Evolutionary conservation across 208 protist genomes (phyloP).

Genomic region (Leishmania amazonensis): DNA sequence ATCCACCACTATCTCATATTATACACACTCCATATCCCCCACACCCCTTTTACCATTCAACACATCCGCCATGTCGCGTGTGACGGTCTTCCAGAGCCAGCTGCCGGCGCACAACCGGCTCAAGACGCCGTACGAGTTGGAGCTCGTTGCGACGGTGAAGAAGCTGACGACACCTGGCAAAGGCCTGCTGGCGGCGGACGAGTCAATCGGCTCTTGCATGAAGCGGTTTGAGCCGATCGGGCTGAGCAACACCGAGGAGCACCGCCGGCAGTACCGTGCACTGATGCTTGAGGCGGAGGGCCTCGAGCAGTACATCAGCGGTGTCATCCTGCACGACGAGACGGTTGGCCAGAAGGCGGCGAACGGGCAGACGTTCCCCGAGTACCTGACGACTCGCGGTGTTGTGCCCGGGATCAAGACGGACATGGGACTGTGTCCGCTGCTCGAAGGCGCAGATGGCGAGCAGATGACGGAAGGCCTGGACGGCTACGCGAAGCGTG

Average conservation of each 20-base stretch:
- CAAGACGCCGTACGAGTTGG: constrained; percentile 77
- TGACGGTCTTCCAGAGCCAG: constrained; percentile 79
- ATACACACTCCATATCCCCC: not conserved
- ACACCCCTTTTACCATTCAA: not conserved
- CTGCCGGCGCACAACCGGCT: constrained; percentile 83
- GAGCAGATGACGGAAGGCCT: constrained; percentile 97
- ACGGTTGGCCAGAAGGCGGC: constrained; percentile 94
- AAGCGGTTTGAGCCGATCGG: constrained; percentile 95
- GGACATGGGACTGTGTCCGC: constrained; percentile 88
- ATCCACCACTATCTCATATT: not conserved
- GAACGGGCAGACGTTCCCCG: constrained; percentile 89
- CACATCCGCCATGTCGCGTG: constrained; percentile 59
- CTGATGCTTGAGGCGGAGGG: constrained; percentile 75
- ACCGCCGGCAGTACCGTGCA: constrained; percentile 95
- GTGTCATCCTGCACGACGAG: constrained; percentile 98
- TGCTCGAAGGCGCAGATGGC: constrained; percentile 85
- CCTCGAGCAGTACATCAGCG: constrained; percentile 94
- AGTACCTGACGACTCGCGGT: constrained; percentile 81
- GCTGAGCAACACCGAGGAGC: constrained; percentile 95
- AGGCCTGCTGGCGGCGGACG: constrained; percentile 97
- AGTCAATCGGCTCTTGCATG: constrained; percentile 90
- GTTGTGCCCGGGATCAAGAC: constrained; percentile 97
- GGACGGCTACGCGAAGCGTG: constrained; percentile 93
- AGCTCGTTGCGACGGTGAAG: constrained; percentile 72
- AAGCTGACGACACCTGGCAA: constrained; percentile 91